A percentile compares a stretch with the other conserved stretches of the same genome.
These are phyloP conservation scores for Ramaria sp. DNA, from an alignment of 768 basidiomycete genomes.

Conservation along the genomic window DNA sequence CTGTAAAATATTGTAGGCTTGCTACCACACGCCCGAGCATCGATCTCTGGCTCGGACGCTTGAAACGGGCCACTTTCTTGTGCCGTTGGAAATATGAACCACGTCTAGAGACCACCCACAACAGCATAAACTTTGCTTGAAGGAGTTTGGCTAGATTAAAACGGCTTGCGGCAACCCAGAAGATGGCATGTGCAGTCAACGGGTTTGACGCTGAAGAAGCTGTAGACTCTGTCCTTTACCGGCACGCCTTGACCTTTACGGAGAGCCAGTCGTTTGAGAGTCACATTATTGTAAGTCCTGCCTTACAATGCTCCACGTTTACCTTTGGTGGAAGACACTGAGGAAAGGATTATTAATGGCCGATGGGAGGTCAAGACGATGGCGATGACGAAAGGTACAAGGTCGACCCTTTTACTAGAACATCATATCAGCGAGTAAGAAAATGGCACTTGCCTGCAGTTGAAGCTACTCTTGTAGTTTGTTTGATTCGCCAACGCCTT, in stretches of 20 bases:
- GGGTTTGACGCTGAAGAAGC: neutral
- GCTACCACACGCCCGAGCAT: conserved; percentile 8
- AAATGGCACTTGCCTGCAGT: neutral
- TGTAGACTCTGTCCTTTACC: conserved; percentile 13
- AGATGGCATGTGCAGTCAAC: neutral
- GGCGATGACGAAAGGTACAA: neutral
- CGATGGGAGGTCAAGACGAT: neutral
- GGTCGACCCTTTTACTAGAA: conserved; percentile 13
- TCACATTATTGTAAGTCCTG: conserved; percentile 10
- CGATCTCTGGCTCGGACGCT: neutral
- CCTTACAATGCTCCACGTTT: conserved; percentile 11
- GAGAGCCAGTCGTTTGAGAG: conserved; percentile 5
- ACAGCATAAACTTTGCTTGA: neutral
- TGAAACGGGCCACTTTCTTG: neutral
- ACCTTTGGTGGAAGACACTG: neutral
- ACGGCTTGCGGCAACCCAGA: conserved; percentile 7
- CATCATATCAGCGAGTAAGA: conserved; percentile 1
- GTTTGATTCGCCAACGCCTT: neutral
- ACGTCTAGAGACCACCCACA: conserved; percentile 11
- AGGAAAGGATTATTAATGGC: conserved; percentile 3
- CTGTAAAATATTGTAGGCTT: conserved; percentile 6
- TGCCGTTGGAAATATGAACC: conserved; percentile 3
- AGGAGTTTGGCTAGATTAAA: conserved; percentile 7
- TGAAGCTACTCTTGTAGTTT: neutral
- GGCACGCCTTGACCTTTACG: conserved; percentile 4